Conservation (phyloP, 352 stramenopile genomes). For the Phytophthora rubi region DNA sequence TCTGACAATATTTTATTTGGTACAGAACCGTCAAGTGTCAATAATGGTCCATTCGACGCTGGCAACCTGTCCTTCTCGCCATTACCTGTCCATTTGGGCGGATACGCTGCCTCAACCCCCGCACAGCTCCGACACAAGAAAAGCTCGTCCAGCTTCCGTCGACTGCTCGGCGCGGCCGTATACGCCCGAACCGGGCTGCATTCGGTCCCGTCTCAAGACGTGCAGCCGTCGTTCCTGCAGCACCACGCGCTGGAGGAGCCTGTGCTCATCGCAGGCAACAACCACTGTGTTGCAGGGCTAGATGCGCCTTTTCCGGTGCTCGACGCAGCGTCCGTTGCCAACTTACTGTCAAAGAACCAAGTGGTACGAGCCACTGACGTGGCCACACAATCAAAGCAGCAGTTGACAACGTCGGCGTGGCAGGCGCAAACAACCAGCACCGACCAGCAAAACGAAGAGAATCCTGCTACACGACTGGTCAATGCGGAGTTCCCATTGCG, state of each 20-base stretch:
- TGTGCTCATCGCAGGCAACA: constrained; percentile 49
- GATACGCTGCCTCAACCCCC: constrained; percentile 15
- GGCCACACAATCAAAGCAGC: constrained; percentile 42
- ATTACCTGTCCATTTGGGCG: constrained; percentile 48
- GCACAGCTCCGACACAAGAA: constrained; percentile 46
- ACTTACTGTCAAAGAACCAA: constrained; percentile 46
- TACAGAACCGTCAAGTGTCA: constrained; percentile 7
- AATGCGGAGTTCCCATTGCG: constrained; percentile 67
- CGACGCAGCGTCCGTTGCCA: constrained; percentile 33
- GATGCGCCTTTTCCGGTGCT: constrained; percentile 45
- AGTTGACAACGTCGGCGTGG: constrained; percentile 45
- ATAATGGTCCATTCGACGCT: constrained; percentile 22
- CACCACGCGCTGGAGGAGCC: constrained; percentile 52
- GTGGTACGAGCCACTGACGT: constrained; percentile 47
- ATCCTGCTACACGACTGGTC: constrained; percentile 17
- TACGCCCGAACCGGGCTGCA: constrained; percentile 64
- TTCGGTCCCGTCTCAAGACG: constrained; percentile 36
- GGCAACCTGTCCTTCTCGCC: constrained; percentile 49
- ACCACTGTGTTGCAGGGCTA: constrained; percentile 36
- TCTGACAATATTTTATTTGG: not conserved
- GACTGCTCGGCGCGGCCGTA: constrained; percentile 49
- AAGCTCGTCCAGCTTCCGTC: constrained; percentile 54
- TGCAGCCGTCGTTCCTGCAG: constrained; percentile 47
- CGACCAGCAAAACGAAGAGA: constrained; percentile 29
- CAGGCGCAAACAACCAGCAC: constrained; percentile 9